These are phyloP conservation scores for Lepidium didymum DNA, from an alignment of 345 rosid genomes.

Conservation along the genomic window DNA sequence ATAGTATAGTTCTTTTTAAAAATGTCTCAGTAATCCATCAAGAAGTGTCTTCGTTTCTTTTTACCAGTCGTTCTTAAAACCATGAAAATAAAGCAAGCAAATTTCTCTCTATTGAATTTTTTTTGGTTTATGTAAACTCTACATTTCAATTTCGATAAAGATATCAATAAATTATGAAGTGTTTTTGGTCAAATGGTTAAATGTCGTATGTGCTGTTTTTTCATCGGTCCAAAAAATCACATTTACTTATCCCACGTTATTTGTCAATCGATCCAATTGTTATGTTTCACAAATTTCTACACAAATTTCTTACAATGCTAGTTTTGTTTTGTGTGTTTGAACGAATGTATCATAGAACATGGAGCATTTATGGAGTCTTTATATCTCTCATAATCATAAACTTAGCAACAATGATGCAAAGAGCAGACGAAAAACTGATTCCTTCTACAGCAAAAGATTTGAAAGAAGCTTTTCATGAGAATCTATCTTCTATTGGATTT, in stretches of 20 bases:
- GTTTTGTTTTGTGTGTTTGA: background rate
- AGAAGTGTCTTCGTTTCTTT: background rate
- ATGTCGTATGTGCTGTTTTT: too few relatives aligned
- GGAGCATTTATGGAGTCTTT: conserved; percentile 63
- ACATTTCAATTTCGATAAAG: background rate
- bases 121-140: background rate
- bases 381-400: conserved; percentile 70
- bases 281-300: background rate
- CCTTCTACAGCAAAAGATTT: conserved; percentile 84
- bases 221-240: too few relatives aligned
- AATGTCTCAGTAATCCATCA: background rate
- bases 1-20: background rate
- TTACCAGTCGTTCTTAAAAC: background rate
- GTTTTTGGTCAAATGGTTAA: too few relatives aligned
- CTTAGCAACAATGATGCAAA: conserved; percentile 82
- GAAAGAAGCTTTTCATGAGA: conserved; percentile 73
- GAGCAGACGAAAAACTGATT: conserved; percentile 84
- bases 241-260: too few relatives aligned
- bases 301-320: background rate
- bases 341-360: conserved; percentile 39
- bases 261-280: too few relatives aligned
- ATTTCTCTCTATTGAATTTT: background rate
- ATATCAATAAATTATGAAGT: background rate
- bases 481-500: conserved; percentile 70
- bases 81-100: conserved; percentile 12